These are phyloP conservation scores for Calendula officinalis DNA, from an alignment of 129 eudicot species.

Conservation along the genomic window DNA sequence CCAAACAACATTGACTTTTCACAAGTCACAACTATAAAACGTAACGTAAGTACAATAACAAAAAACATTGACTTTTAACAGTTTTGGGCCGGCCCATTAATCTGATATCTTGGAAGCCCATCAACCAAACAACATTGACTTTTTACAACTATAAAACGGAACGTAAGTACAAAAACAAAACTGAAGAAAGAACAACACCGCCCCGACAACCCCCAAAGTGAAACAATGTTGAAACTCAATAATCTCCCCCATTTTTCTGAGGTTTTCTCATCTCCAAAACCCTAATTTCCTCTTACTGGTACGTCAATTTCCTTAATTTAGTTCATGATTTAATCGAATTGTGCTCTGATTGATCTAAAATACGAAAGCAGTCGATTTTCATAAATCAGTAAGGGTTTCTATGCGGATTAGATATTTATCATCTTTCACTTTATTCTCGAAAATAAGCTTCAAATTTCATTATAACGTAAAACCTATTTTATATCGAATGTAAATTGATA, in stretches of 20 bases:
- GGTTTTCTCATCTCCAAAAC: slow-evolving; percentile 24
- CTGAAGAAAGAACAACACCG: not conserved
- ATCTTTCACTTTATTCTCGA: slow-evolving; percentile 3
- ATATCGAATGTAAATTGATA: not conserved
- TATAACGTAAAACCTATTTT: not conserved
- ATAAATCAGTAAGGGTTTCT: not conserved
- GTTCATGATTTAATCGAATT: not conserved
- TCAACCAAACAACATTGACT: too few species aligned
- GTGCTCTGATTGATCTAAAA: slow-evolving; percentile 14
- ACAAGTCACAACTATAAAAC: too few species aligned
- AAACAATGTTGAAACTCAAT: slow-evolving; percentile 9
- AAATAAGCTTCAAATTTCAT: not conserved
- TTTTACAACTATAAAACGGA: too few species aligned
- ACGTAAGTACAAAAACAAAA: too few species aligned
- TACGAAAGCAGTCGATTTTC: slow-evolving; percentile 15
- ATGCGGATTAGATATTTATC: not conserved
- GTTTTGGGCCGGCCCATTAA: too few species aligned
- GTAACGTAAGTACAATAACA: too few species aligned
- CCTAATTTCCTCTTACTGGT: slow-evolving; percentile 25
- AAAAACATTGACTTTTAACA: too few species aligned
- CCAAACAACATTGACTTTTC: too few species aligned
- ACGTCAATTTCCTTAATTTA: slow-evolving; percentile 11
- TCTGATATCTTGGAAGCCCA: too few species aligned
- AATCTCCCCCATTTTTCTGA: not conserved
- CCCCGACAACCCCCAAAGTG: not conserved